These are phyloP conservation scores for Eucalyptus coolabah DNA, from an alignment of 345 rosid genomes.

Conservation along the genomic window DNA sequence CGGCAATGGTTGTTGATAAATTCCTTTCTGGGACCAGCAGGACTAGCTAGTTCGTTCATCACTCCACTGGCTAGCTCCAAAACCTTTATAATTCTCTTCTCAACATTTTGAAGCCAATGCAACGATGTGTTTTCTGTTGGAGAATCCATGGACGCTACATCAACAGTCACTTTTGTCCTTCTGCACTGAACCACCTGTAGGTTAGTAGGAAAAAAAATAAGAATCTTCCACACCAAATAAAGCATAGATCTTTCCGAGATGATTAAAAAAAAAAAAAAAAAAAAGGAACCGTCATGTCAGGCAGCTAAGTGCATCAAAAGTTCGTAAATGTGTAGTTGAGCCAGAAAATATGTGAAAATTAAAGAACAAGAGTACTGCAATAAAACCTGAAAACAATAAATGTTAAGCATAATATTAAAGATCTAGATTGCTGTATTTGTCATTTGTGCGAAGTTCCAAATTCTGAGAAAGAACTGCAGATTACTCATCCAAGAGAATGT, in stretches of 20 bases:
- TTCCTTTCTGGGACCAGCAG: slow-evolving; percentile 66
- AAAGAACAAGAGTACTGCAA: neutral
- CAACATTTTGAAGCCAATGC: slow-evolving; percentile 76
- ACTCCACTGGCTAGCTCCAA: slow-evolving; percentile 80
- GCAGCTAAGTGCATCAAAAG: neutral
- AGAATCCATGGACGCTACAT: slow-evolving; percentile 25
- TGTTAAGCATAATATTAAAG: neutral
- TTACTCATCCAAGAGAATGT: neutral
- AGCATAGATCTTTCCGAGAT: neutral
- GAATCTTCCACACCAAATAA: neutral
- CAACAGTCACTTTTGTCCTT: neutral
- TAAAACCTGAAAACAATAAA: neutral
- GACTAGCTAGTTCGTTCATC: slow-evolving; percentile 68
- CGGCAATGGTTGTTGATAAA: slow-evolving; percentile 61
- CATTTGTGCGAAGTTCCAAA: neutral
- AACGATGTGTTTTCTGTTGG: slow-evolving; percentile 67
- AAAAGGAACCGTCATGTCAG: neutral
- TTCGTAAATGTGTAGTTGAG: neutral
- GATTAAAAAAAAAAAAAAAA: neutral
- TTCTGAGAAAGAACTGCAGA: neutral
- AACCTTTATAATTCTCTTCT: slow-evolving; percentile 72
- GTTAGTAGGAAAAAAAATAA: neutral
- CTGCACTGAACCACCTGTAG: neutral
- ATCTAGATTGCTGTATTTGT: neutral
- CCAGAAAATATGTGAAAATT: neutral